Base-by-base conservation (phyloP, 2,329 filamentous ascomycete species). In the Botrytis medusae region DNA sequence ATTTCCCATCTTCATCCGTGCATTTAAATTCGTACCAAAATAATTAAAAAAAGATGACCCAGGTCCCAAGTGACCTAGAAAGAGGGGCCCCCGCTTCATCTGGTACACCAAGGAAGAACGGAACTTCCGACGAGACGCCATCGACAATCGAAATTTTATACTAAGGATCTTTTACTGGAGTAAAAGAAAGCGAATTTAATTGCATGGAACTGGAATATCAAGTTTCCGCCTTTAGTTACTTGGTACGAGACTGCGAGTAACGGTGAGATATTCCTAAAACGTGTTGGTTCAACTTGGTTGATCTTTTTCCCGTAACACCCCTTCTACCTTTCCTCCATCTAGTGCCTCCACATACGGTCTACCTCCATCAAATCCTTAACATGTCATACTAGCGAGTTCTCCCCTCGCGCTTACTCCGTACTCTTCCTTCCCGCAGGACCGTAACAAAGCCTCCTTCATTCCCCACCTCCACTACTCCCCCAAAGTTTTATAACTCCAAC, bases 71-170 rank as follows among this genome's bases (percentile, higher is more conserved):
- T 68, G 46, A 68, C 64, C 64, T 42, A 32, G 40, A 68, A 22
- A 67, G 48, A 57, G 65, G 64, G 48, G 48, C 32, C 64, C 63
- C 64, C 64, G 64, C 64, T 51, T 67, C 46, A 29, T 32, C 63
- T 65, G 20, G 44, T 1, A 65, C 44, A 48, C 6, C 63, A 65
- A 37, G 63, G 44, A 67, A 51, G 10, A 18, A 54, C 64, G 64
- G 46, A 54, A 54, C 64, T 40, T 67, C 64, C 64, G 64, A 67
- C 46, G 46, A 67, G 34, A 7, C 22, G 20, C 63, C 44, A 67
- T 51, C 32, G 63, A 67, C 44, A 34, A 67, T 67, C 63, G 44
- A 67, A 37, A 67, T 67, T 67, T 48, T 37, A 51, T 67, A 51
- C 32, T 37, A 37, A 48, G 44, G 44, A 67, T 67, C 63, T 67